Evolutionary conservation across 2,329 filamentous ascomycete species (phyloP), one percentile per base, ranked within the genome.

Genomic region (Fusarium torulosum): DNA sequence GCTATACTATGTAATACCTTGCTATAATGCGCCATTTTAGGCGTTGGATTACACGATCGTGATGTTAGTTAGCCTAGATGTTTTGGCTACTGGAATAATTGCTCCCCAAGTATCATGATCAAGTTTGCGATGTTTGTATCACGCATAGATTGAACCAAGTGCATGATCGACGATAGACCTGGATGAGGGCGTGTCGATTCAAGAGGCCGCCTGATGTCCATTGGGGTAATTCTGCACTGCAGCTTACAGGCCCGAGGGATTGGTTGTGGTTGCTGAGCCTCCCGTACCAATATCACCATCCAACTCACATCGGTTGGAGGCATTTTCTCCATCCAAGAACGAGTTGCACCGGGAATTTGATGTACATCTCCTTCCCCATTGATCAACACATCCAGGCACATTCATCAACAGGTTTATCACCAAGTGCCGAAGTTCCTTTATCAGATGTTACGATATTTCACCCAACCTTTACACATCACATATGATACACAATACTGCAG

Each of bases 81-180:
- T n/a, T n/a, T 37, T 37, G 41, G 25, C 29, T 19, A 29, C 42
- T 54, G 31, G 51, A 54, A 31, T 14, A 54, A 29, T 47, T 29
- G 31, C 37, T 25, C 42, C 21, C 23, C 20, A 33, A n/a, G 29
- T 25, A 25, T 40, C 45, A 23, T 38, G 49, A 45, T 35, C 44
- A 50, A 50, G 23, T 20, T 25, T 31, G 19, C 19, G n/a, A 66
- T 23, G 31, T 33, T 20, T 41, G 60, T 47, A 59, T 38, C 40
- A 64, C 45, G 44, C 31, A 56, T 63, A 29, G 21, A 27, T n/a
- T n/a, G 6, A 38, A 10, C 21, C 21, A 67, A 66, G 60, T 68
- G 61, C 66, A 68, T 68, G 56, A 68, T 68, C 61, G 52, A 65
- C 65, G 45, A 53, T 23, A 46, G 45, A n/a, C n/a, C 15, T 37